Base-by-base conservation (phyloP, 2,329 filamentous ascomycete species). In the Ceratocystis diversiconidia region DNA sequence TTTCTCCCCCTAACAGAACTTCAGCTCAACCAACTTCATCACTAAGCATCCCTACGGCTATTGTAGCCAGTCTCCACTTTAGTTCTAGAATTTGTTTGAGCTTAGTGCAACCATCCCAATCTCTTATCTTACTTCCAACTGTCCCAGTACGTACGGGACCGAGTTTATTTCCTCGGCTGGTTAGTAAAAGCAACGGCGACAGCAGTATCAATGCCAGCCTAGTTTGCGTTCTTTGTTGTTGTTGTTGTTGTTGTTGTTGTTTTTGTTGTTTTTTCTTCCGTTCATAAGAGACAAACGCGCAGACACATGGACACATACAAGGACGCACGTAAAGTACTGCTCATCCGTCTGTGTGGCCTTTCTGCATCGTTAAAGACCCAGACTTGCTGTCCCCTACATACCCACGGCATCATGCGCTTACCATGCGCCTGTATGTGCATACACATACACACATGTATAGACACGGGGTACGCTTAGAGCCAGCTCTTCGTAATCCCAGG, bases 91-190 rank as follows among this genome's bases (percentile, higher is more conserved):
- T 52, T 52, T 25, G n/a, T 3, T 22, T 52, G 22, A 36, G 17
- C 28, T 59, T 59, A 59, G 55, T 59, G 55, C 55, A 59, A 59
- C 55, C 55, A 59, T 59, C 55, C 28, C 4, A 10, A 30, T 36
- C 28, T 30, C 22, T 36, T 59, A 28, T 59, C 55, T 59, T 59
- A 59, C 28, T 59, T 28, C 10, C 22, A 52, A 52, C 22, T 52
- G 25, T 52, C 3, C 36, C 10, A 41, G 36, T 4, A 41, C 10
- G 48, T 25, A 22, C 22, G 3, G 36, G 36, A 41, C 36, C 25
- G 22, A 52, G 48, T 52, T 52, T 52, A 52, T 52, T 52, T 52
- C 48, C 19, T 52, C 19, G 48, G 19, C 48, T 52, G 7, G 48
- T 52, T 8, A 52, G 22, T 28, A 28, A 52, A 12, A 52, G 36